These are phyloP conservation scores for Mycosarcoma mackinlayi DNA, from an alignment of 1,284 basidiomycete species.

Conservation along the genomic window DNA sequence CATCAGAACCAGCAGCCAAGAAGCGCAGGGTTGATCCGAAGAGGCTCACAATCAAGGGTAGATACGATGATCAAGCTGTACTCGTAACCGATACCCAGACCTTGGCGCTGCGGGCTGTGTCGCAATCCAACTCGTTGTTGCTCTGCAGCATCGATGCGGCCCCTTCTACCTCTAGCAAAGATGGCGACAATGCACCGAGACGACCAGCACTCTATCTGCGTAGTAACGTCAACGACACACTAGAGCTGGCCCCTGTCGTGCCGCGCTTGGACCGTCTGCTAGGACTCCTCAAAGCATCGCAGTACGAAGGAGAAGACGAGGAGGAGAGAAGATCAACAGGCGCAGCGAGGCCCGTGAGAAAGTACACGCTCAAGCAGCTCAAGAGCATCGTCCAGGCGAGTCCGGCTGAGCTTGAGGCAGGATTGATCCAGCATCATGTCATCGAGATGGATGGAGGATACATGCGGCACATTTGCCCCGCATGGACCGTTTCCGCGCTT, in stretches of 20 bases:
- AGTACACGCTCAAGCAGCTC: slow-evolving; percentile 60
- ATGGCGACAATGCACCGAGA: slow-evolving; percentile 6
- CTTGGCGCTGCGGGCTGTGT: slow-evolving; percentile 59
- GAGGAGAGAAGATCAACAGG: slow-evolving; percentile 7
- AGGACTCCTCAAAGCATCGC: slow-evolving; percentile 49
- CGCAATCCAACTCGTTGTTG: slow-evolving; percentile 62
- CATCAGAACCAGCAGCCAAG: slow-evolving; percentile 25
- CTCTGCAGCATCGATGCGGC: slow-evolving; percentile 48
- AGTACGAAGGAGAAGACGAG: slow-evolving; percentile 54
- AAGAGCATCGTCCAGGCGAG: slow-evolving; percentile 63
- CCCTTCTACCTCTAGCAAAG: neutral
- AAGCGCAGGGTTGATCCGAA: slow-evolving; percentile 20
- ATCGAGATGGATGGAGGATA: slow-evolving; percentile 58
- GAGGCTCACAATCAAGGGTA: slow-evolving; percentile 60
- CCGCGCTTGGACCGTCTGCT: slow-evolving; percentile 55
- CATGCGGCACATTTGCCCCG: slow-evolving; percentile 52
- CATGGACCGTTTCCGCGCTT: slow-evolving; percentile 39
- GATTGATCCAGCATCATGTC: slow-evolving; percentile 46
- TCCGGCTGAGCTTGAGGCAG: slow-evolving; percentile 51
- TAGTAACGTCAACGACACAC: slow-evolving; percentile 51
- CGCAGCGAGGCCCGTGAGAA: slow-evolving; percentile 18
- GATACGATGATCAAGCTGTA: slow-evolving; percentile 61
- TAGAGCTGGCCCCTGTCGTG: slow-evolving; percentile 58
- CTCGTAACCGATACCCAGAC: slow-evolving; percentile 57
- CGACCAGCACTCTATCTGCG: slow-evolving; percentile 39